Evolutionary conservation across 331 rosid species (phyloP), one percentile per base, ranked within the genome.

Genomic region (Pyrus hybrid): DNA sequence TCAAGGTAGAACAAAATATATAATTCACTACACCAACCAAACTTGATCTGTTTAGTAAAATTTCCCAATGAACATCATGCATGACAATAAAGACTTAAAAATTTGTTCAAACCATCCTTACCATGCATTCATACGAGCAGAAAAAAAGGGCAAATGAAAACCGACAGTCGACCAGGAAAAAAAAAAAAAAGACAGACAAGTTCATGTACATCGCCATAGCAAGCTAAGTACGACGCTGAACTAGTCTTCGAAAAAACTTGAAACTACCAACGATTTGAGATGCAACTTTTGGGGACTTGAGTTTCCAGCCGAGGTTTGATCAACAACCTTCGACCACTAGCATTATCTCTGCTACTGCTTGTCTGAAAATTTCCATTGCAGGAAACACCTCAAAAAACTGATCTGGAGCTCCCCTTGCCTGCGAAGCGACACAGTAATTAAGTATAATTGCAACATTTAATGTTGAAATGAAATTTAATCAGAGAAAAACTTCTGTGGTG

Each of bases 301-400:
- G 29, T 22, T 58, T 58, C 28, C 28, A 11, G 63, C 63, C 13
- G 63, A 22, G 29, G 63, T 22, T 58, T 60, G 30, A 13, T 60
- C n/a, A 54, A 17, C 22, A 54, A 54, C 22, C 60, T 54, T 63
- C 4, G 17, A 82, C 49, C 82, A 85, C 83, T 0, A 64, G 8
- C 33, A 70, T 74, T 47, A 93, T 87, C 79, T 93, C 97, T 18
- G 51, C 70, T 1, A 88, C 90, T 4, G 93, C 97, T 60, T 79
- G 87, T 73, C 56, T 86, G 86, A 76, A 89, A 69, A 37, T 83
- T 61, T 89, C 89, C 17, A 71, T 83, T 28, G 74, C 68, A 10
- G 84, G 33, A 56, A 63, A 74, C 56, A 70, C 74, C 21, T 79
- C 87, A 60, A 75, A 25, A 2, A 80, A 69, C 51, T 73, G 82